Percentiles rank a stretch among this genome's conserved stretches.
Evolutionary conservation across 306 rosid genomes (phyloP).

Genomic region (Arachis stenosperma): DNA sequence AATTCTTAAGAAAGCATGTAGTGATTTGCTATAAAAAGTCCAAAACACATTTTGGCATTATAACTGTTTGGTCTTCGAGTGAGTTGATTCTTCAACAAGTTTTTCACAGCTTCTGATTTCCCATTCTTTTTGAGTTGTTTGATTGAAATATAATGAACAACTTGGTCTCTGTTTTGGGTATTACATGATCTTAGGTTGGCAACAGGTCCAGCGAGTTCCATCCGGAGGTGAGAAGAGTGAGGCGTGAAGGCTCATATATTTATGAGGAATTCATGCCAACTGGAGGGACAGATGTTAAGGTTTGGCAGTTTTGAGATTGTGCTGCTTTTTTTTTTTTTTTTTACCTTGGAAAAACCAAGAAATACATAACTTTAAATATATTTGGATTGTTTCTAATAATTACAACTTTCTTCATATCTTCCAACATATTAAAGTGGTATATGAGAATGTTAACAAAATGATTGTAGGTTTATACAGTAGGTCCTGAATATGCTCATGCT

Average conservation of each 20-base stretch:
- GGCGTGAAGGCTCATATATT: slow-evolving; percentile 97
- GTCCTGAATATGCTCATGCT: slow-evolving; percentile 99
- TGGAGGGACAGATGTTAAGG: slow-evolving; percentile 99
- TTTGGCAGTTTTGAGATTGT: slow-evolving; percentile 45
- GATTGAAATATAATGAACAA: slow-evolving; percentile 28
- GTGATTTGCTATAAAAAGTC: slow-evolving; percentile 8
- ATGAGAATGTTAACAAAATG: slow-evolving; percentile 43
- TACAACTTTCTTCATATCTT: slow-evolving; percentile 24
- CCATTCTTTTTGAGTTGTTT: slow-evolving; percentile 11
- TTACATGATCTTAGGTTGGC: slow-evolving; percentile 72
- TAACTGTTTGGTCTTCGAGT: slow-evolving; percentile 21
- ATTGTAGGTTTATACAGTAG: slow-evolving; percentile 92
- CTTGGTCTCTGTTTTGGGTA: slow-evolving; percentile 31
- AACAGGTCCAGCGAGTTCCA: slow-evolving; percentile 97
- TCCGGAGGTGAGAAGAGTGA: slow-evolving; percentile 94
- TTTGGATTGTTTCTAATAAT: slow-evolving; percentile 2
- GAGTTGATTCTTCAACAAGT: slow-evolving; percentile 31
- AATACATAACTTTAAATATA: background rate
- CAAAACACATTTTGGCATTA: slow-evolving; percentile 34
- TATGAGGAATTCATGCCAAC: slow-evolving; percentile 98
- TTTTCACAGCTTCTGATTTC: slow-evolving; percentile 28
- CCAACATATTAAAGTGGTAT: slow-evolving; percentile 25
- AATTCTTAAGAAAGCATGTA: slow-evolving; percentile 32
- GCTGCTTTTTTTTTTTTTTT: slow-evolving; percentile 10
- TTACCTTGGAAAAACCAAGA: background rate